Evolutionary conservation across 805 yeast genomes (phyloP).

Genomic region (Cyberlindnera maritima): DNA sequence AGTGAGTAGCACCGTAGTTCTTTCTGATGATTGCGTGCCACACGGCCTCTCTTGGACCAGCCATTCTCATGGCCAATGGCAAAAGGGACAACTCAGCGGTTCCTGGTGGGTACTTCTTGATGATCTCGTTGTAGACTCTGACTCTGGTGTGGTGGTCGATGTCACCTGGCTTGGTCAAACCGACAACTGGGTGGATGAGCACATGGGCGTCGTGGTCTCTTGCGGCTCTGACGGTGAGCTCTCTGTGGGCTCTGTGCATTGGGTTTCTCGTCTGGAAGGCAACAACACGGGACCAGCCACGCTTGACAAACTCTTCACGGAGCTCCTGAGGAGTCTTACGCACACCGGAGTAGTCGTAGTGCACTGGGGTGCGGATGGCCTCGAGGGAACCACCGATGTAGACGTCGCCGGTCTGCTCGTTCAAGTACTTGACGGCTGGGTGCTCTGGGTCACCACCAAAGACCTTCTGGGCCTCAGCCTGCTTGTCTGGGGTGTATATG

Average conservation of each 20-base stretch:
- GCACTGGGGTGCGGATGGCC: slow-evolving; percentile 80
- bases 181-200: slow-evolving; percentile 94
- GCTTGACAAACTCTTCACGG: slow-evolving; percentile 75
- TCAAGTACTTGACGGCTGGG: slow-evolving; percentile 80
- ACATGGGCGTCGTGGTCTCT: slow-evolving; percentile 83
- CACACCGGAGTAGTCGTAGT: slow-evolving; percentile 84
- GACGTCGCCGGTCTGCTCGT: slow-evolving; percentile 72
- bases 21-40: slow-evolving; percentile 98
- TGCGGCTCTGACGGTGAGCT: slow-evolving; percentile 95
- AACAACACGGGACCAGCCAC: slow-evolving; percentile 86
- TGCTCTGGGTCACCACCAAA: slow-evolving; percentile 97
- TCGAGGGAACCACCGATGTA: slow-evolving; percentile 88
- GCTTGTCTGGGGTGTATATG: slow-evolving; percentile 78
- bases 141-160: slow-evolving; percentile 98
- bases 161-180: slow-evolving; percentile 95
- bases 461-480: slow-evolving; percentile 75
- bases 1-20: slow-evolving; percentile 95
- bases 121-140: slow-evolving; percentile 87
- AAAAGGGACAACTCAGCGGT: slow-evolving; percentile 85
- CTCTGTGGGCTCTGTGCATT: slow-evolving; percentile 98
- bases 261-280: slow-evolving; percentile 99
- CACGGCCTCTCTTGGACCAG: slow-evolving; percentile 96
- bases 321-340: slow-evolving; percentile 90
- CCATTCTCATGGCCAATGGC: slow-evolving; percentile 99
- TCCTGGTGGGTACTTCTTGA: slow-evolving; percentile 91